Conservation (phyloP, 176 grass and related monocot species). For the Pontederia paniculata region DNA sequence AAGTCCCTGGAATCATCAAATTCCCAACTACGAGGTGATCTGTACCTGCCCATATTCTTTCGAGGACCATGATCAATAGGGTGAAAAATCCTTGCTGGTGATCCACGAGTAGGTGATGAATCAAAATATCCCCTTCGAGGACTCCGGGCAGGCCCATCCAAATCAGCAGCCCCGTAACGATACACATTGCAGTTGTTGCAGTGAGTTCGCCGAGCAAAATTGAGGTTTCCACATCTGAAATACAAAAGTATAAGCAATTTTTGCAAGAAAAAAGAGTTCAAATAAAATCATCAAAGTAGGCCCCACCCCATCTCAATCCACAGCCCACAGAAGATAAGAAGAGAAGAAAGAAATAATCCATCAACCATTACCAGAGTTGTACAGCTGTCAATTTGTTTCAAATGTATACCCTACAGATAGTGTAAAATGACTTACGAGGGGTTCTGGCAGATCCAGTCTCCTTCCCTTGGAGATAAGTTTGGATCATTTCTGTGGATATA, state of each 20-base stretch:
- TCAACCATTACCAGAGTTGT: not conserved
- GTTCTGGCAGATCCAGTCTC: conserved; percentile 93
- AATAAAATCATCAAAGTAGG: conserved; percentile 17
- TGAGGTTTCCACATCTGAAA: conserved; percentile 89
- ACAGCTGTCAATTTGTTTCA: not conserved
- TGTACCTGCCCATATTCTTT: conserved; percentile 44
- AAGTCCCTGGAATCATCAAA: conserved; percentile 33
- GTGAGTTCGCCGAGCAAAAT: conserved; percentile 82
- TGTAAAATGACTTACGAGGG: conserved; percentile 33
- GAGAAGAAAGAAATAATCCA: not conserved
- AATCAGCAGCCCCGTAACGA: conserved; percentile 30
- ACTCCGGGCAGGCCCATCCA: conserved; percentile 34
- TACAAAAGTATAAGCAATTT: not conserved
- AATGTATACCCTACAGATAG: not conserved
- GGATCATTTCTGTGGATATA: conserved; percentile 95
- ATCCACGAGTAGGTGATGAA: conserved; percentile 29
- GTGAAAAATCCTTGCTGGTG: conserved; percentile 38
- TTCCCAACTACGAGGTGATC: conserved; percentile 32
- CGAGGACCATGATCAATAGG: conserved; percentile 23
- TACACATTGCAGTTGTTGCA: conserved; percentile 86
- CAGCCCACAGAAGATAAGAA: too few relatives aligned
- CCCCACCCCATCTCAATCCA: too few relatives aligned
- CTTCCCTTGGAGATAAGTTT: conserved; percentile 89
- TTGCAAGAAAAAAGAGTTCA: conserved; percentile 15
- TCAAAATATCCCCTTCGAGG: conserved; percentile 34